Evolutionary conservation across 1,139 yeast species (phyloP), one percentile per base, ranked within the genome.

Genomic region (Williopsis jadinii): DNA sequence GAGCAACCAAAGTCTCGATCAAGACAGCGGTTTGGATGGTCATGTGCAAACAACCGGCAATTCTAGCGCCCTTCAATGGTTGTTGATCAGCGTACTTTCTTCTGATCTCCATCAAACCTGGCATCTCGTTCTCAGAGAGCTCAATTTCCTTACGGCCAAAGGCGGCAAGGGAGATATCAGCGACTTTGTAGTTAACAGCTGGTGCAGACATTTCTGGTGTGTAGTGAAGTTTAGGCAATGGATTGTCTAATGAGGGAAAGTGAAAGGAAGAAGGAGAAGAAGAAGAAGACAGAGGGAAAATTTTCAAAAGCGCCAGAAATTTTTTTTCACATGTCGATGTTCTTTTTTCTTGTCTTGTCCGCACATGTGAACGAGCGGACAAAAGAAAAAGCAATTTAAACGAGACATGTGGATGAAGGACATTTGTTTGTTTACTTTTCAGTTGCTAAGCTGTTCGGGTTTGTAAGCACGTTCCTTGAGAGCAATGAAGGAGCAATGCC

Each of bases 141-240:
- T 92, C 97, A 64, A 92, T 92, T 74, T 92, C 99, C 75, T 92
- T 94, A 80, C 98, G 88, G 74, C 99, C 99, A 71, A 92, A 92
- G 64, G 98, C 98, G 64, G 99, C 98, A 59, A 92, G 81, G 60
- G 97, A 86, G 72, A 94, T 84, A 71, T 92, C 99, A 63, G 98
- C 95, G 67, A 92, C 96, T 73, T 94, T 92, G 80, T 82, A 92
- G 73, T 82, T 84, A 53, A 66, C 70, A 57, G 77, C 76, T 60
- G 78, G 77, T 49, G 75, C 68, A 59, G 79, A 70, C 79, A 74
- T 73, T 50, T 19, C 24, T 19, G 24, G 24, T 19, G 24, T 19
- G 6, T 19, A 6, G 24, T 19, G 24, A 6, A 19, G 24, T 19
- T 19, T 19, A 19, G 24, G 24, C 24, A 19, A 6, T 19, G 24